Percentiles rank a stretch among this genome's conserved stretches.
phyloP scores from a whole-genome alignment of 768 basidiomycete genomes.

The Suillus plorans region DNA sequence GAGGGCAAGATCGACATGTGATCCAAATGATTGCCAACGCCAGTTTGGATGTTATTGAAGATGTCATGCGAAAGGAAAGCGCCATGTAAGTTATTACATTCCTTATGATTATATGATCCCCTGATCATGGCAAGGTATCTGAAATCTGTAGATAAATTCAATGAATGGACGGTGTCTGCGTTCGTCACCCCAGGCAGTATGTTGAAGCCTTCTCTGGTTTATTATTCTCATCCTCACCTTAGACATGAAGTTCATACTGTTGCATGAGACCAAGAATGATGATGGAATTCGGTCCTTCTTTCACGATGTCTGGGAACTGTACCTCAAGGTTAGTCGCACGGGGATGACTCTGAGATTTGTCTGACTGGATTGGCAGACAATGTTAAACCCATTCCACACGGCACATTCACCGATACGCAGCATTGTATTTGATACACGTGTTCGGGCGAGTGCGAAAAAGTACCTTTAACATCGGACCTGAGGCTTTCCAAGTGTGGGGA shows the following conservation, averaged over 20 bases:
- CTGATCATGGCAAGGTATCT: slow-evolving; percentile 67
- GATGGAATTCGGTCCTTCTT: slow-evolving; percentile 94
- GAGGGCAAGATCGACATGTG: slow-evolving; percentile 88
- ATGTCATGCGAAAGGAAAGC: slow-evolving; percentile 81
- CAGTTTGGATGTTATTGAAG: slow-evolving; percentile 92
- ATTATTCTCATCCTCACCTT: slow-evolving; percentile 20
- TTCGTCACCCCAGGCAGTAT: slow-evolving; percentile 94
- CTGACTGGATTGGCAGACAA: slow-evolving; percentile 49
- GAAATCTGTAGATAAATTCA: slow-evolving; percentile 94
- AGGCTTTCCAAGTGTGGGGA: background rate
- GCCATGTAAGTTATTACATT: slow-evolving; percentile 56
- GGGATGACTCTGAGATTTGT: background rate
- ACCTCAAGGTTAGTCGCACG: slow-evolving; percentile 75
- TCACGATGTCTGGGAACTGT: slow-evolving; percentile 94
- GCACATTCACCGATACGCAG: slow-evolving; percentile 84
- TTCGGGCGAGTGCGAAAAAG: slow-evolving; percentile 85
- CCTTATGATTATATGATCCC: slow-evolving; percentile 13
- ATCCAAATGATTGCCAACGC: slow-evolving; percentile 99
- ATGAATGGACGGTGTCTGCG: slow-evolving; percentile 97
- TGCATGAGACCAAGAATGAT: slow-evolving; percentile 96
- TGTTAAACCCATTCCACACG: slow-evolving; percentile 95
- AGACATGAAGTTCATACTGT: slow-evolving; percentile 94
- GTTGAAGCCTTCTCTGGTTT: background rate
- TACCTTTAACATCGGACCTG: slow-evolving; percentile 45
- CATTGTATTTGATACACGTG: slow-evolving; percentile 75